Base-by-base conservation (phyloP, 1,284 basidiomycete genomes). In the Pascua guehoae region DNA sequence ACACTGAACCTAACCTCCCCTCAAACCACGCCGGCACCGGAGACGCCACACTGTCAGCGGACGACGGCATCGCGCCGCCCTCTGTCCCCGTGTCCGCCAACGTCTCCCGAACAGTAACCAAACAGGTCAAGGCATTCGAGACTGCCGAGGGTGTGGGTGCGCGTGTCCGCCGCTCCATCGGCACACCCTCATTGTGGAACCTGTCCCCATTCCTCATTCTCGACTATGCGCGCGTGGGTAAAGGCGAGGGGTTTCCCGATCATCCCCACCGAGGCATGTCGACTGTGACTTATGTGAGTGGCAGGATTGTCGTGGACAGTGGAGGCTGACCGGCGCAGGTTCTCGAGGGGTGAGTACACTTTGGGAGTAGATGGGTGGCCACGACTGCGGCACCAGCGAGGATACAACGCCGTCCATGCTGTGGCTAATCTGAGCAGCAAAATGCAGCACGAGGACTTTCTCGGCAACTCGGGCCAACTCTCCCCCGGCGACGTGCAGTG, bases 211-310 rank as follows among this genome's bases (percentile, higher is more conserved):
- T 97, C 80, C 80, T 98, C 53, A 88, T 96, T 87, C 63, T 72
- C 12, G 69, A 71, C 54, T 53, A 67, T 47, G 61, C 61, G n/a
- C 65, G 38, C 80, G 36, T 53, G 41, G 46, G 39, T 7, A 47
- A 44, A 39, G 52, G 37, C 12, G 74, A 78, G n/a, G 81, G 81
- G 1, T 83, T 83, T 66, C 77, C 79, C 0, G 78, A 95, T 70
- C 92, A 95, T 66, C 90, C 91, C 1, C 91, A 95, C 73, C 82
- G 91, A 38, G 93, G 92, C 4, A 89, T 92, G 75, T 86, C 70
- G 4, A 80, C 81, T 0, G 72, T 82, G 1, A 94, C 92, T 0
- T 95, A 94, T 73, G 88, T 96, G 24, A 32, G 24, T 32, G 24
- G 24, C 24, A n/a, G n/a, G n/a, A n/a, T 32, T 32, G 24, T 32